Base-by-base conservation (phyloP, 2,329 filamentous ascomycete genomes). In the Pseudogymnoascus sp. region DNA sequence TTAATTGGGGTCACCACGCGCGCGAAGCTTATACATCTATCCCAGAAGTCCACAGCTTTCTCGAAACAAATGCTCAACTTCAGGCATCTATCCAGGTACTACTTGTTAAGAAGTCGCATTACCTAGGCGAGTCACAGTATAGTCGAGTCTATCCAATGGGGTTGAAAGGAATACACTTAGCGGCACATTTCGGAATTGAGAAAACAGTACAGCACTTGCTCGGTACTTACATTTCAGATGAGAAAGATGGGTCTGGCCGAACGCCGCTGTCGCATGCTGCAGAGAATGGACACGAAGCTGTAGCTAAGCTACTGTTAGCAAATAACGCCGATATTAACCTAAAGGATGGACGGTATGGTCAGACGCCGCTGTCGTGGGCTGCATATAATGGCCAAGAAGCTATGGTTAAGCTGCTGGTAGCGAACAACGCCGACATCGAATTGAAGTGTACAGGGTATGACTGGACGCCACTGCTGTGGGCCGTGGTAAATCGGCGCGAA, bases 241-340 rank as follows among this genome's bases (percentile, higher is more conserved):
- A 65, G 68, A 10, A 63, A 64, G 37, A 73, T 71, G 63, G 71
- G 73, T 39, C 68, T 70, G 18, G 62, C 70, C 29, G 60, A 21
- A 74, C 72, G 2, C 66, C 74, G 6, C 63, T 69, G 36, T 74
- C 74, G 5, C 70, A 68, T 18, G 67, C 63, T 31, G 71, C 71
- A 11, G 68, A 66, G 54, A 67, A 73, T 16, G 70, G 70, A 37
- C 69, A 73, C 29, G 71, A 67, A 40, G 65, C 64, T 26, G 16
- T 47, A 18, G 66, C 16, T n/a, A 29, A 64, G 31, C 23, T 54
- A 3, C 71, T 72, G 45, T n/a, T 51, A 11, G 23, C 4, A 14
- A 51, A 51, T 16, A 51, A 51, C 23, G 45, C 23, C 4, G 23
- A 63, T 1, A 8, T 51, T 51, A 12, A 29, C 45, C 23, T 29